phyloP scores from a whole-genome alignment of 768 basidiomycete genomes.

The Suillus weaverae region DNA sequence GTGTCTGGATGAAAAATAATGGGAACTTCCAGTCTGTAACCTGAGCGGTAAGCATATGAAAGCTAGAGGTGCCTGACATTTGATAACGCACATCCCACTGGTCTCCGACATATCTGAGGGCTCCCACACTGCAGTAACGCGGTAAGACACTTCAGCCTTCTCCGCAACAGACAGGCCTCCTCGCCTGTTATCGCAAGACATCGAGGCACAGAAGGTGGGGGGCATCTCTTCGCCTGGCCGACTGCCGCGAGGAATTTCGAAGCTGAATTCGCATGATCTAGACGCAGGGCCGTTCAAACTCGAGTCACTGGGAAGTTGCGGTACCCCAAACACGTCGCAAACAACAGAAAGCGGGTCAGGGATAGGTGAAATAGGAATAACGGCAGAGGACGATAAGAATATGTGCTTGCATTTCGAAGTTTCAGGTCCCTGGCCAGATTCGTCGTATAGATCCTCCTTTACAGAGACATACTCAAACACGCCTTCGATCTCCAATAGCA shows the following conservation, averaged over 20 bases:
- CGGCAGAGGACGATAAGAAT: slow-evolving; percentile 50
- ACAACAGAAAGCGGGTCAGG: slow-evolving; percentile 26
- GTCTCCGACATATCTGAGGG: slow-evolving; percentile 44
- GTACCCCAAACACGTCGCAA: slow-evolving; percentile 38
- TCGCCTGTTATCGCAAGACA: slow-evolving; percentile 26
- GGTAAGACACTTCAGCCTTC: slow-evolving; percentile 51
- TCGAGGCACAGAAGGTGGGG: slow-evolving; percentile 49
- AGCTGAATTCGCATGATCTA: slow-evolving; percentile 47
- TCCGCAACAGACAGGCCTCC: slow-evolving; percentile 32
- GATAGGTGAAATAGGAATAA: slow-evolving; percentile 38
- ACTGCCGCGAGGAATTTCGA: slow-evolving; percentile 53
- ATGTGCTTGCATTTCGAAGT: slow-evolving; percentile 40
- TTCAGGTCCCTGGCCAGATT: slow-evolving; percentile 20
- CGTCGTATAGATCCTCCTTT: slow-evolving; percentile 19
- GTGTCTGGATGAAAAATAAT: slow-evolving; percentile 59
- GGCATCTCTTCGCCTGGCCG: slow-evolving; percentile 61
- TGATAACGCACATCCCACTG: slow-evolving; percentile 46
- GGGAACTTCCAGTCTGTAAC: slow-evolving; percentile 60
- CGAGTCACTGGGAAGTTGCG: slow-evolving; percentile 47
- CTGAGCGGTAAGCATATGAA: slow-evolving; percentile 8
- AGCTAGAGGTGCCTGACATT: neutral
- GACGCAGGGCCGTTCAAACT: slow-evolving; percentile 35
- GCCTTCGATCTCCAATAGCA: slow-evolving; percentile 55
- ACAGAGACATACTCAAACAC: slow-evolving; percentile 47
- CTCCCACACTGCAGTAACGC: slow-evolving; percentile 59